Base-by-base conservation (phyloP, 345 rosid genomes). In the Corchorus olitorius region DNA sequence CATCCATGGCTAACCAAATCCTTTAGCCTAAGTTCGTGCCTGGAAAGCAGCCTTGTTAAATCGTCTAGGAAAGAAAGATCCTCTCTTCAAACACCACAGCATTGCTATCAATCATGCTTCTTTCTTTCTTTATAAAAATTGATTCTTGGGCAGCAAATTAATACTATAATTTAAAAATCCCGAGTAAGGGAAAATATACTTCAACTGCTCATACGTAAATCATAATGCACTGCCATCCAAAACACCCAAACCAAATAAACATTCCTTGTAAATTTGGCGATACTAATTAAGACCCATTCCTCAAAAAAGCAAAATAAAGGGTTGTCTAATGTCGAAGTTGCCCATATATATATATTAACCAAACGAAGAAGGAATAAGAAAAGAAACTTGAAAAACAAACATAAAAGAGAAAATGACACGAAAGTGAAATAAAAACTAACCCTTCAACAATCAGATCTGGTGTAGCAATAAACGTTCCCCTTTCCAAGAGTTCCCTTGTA, bases 391-490 rank as follows among this genome's bases (percentile, higher is more conserved):
- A 11, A 11, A 50, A 33, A 6, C 2, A 49, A 11, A 35, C 6
- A 12, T 8, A n/a, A 59, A 0, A 16, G 3, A 8, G 10, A 60
- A 43, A 73, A 73, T 8, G 15, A 43, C 45, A 69, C 20, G 73
- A 70, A 53, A 53, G 34, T 34, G 74, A 72, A 20, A 55, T 34
- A 10, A 37, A 62, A 33, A 62, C 77, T 49, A 48, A 74, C 70
- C 77, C 13, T 74, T 14, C 11, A 62, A 19, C 35, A 17, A 62
- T 61, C 77, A 37, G 77, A 74, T 63, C 77, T 62, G 43, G 17
- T 6, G 19, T 63, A 48, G 41, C 60, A 49, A 61, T 27, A 27
- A 54, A 15, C 55, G 13, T 68, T 27, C 49, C 48, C 10, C 10
- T 45, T 45, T 45, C 9, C 5, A 7, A 8, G 8, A 2, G 50